Evolutionary conservation across 2,329 filamentous ascomycete genomes (phyloP), one percentile per base, ranked within the genome.

Genomic region (Paraconiothyrium brasiliense): DNA sequence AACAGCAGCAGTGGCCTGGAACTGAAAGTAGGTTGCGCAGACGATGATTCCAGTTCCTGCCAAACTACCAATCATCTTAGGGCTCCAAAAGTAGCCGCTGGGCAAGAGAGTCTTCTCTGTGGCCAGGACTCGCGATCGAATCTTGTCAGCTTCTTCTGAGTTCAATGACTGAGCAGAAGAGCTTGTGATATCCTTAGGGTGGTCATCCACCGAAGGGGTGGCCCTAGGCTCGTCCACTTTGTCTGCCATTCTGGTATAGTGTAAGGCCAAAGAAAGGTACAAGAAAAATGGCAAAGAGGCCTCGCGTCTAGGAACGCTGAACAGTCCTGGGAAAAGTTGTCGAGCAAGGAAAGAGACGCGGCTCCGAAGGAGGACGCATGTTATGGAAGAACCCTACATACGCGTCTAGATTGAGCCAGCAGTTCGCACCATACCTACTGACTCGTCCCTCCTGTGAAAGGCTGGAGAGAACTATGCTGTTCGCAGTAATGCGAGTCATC

Each of bases 21-120:
- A 66, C 14, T 60, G 59, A 43, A 68, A 68, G 57, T 68, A 68
- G 7, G 66, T 68, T 20, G 61, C 66, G 22, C 62, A 52, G 8
- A 68, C 61, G 4, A 65, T 39, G 3, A 69, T 60, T 16, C 59
- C 54, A 30, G 62, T 67, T 4, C 66, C 67, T n/a, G 59, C 27
- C 22, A 68, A 66, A 0, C 64, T 67, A 4, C 66, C 66, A 2
- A 68, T 51, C 5, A 67, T 47, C 24, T 56, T 57, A 35, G 63
- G 44, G 35, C 63, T 66, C 41, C 55, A 34, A 37, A 58, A 67
- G 56, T 69, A 69, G 5, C 61, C 62, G 14, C 50, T 32, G 8
- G 57, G 54, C 22, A 67, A 46, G 1, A 46, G 57, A 11, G 57
- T 59, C 2, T 57, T 51, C 20, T 66, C 61, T 22, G 63, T 63